phyloP scores from a whole-genome alignment of 768 basidiomycete species.

The Lactarius indigo region DNA sequence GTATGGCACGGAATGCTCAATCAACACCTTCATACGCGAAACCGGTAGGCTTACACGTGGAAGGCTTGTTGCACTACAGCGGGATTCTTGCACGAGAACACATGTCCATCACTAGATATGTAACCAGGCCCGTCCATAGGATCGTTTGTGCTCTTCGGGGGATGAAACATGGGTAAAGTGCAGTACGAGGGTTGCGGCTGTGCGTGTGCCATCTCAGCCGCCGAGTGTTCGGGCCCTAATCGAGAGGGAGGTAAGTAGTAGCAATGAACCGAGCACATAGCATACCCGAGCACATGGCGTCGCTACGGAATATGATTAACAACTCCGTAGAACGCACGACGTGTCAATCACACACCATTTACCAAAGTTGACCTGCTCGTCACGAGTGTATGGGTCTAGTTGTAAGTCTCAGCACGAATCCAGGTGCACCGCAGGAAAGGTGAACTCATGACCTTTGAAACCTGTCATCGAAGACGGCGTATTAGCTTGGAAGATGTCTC shows the following conservation, averaged over 20 bases:
- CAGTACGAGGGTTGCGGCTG: constrained; percentile 55
- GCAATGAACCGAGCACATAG: too few relatives aligned
- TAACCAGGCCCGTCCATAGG: constrained; percentile 39
- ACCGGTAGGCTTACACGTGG: too few relatives aligned
- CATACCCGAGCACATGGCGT: constrained; percentile 49
- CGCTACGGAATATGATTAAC: constrained; percentile 33
- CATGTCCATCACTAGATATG: constrained; percentile 54
- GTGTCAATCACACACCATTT: constrained; percentile 43
- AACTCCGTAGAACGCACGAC: background rate
- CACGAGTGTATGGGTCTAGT: constrained; percentile 54
- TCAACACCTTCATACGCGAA: too few relatives aligned
- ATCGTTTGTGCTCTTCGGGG: constrained; percentile 31
- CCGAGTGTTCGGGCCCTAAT: constrained; percentile 49
- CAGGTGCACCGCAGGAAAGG: background rate
- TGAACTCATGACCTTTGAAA: constrained; percentile 44
- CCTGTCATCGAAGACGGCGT: constrained; percentile 32
- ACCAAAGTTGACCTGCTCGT: constrained; percentile 49
- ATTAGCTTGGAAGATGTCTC: background rate
- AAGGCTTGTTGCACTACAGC: constrained; percentile 8
- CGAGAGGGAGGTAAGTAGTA: background rate
- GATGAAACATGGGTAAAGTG: constrained; percentile 51
- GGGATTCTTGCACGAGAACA: constrained; percentile 53
- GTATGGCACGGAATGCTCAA: too few relatives aligned
- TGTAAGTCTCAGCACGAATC: background rate
- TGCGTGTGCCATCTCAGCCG: constrained; percentile 28